Evolutionary conservation across 1,139 yeast genomes (phyloP).

Genomic region (Saccharomycopsis hybrid): DNA sequence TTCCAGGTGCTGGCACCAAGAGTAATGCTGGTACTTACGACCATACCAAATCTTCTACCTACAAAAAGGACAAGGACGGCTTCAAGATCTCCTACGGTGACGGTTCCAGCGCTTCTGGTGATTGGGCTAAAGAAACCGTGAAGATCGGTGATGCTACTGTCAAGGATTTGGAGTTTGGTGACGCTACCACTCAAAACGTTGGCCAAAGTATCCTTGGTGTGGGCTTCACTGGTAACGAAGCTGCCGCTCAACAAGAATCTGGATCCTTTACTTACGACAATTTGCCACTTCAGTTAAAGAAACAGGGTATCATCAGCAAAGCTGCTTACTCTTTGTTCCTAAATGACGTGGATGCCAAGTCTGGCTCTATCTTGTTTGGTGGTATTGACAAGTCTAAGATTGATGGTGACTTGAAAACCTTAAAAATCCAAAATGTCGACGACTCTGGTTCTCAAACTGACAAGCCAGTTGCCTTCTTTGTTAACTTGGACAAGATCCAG

Average conservation of each 20-base stretch:
- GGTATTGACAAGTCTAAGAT: slow-evolving; percentile 51
- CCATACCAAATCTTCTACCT: slow-evolving; percentile 22
- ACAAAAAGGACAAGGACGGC: slow-evolving; percentile 14
- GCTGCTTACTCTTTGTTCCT: slow-evolving; percentile 51
- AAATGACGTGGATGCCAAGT: slow-evolving; percentile 33
- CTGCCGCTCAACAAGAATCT: slow-evolving; percentile 30
- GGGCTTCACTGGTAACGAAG: slow-evolving; percentile 19
- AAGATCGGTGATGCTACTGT: slow-evolving; percentile 16
- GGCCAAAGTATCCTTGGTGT: slow-evolving; percentile 19
- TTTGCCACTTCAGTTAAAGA: slow-evolving; percentile 40
- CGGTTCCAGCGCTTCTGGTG: slow-evolving; percentile 21
- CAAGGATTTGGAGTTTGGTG: slow-evolving; percentile 20
- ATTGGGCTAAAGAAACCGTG: slow-evolving; percentile 21
- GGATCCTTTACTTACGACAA: slow-evolving; percentile 30
- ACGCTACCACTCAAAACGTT: slow-evolving; percentile 19
- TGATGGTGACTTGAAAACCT: slow-evolving; percentile 35
- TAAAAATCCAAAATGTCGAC: slow-evolving; percentile 26
- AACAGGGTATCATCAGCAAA: slow-evolving; percentile 39
- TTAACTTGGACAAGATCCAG: slow-evolving; percentile 14
- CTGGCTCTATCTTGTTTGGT: slow-evolving; percentile 52
- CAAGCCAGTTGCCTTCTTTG: slow-evolving; percentile 18
- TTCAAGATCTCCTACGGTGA: slow-evolving; percentile 21
- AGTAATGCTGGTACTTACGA: slow-evolving; percentile 17
- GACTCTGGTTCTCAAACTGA: slow-evolving; percentile 12
- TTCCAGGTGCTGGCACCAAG: slow-evolving; percentile 25